Percentiles rank a stretch among this genome's conserved stretches.
phyloP scores from a whole-genome alignment of 2,329 filamentous ascomycete species.

The Penicillium concentricum region DNA sequence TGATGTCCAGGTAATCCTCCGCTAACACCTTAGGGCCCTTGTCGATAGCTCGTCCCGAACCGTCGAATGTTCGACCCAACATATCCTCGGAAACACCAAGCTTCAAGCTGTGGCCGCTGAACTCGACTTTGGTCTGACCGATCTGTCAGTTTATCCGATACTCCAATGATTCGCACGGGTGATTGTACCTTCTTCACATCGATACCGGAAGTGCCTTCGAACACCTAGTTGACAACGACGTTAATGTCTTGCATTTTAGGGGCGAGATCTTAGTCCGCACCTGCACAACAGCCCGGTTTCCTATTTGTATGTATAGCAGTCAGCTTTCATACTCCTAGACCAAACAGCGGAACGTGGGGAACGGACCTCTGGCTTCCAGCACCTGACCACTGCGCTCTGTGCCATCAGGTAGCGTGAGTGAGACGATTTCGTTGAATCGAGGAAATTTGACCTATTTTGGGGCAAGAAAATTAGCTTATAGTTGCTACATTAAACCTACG shows the following conservation, averaged over 20 bases:
- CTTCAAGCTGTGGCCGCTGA: constrained; percentile 95
- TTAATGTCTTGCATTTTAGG: constrained; percentile 20
- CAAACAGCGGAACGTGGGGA: neutral
- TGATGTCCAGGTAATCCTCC: constrained; percentile 98
- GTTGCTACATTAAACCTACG: neutral
- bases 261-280: constrained; percentile 50
- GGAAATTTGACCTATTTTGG: constrained; percentile 85
- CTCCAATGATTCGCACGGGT: constrained; percentile 1
- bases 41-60: constrained; percentile 95
- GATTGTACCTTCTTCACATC: constrained; percentile 88
- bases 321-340: constrained; percentile 13
- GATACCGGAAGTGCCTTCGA: constrained; percentile 94
- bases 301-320: constrained; percentile 47
- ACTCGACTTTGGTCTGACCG: constrained; percentile 86
- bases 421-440: constrained; percentile 96
- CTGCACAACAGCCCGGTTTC: constrained; percentile 92
- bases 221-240: constrained; percentile 62
- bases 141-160: constrained; percentile 16
- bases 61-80: constrained; percentile 98
- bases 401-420: constrained; percentile 91
- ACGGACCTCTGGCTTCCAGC: constrained; percentile 88
- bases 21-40: constrained; percentile 98
- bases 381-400: constrained; percentile 92
- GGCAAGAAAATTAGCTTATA: constrained; percentile 15
- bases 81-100: constrained; percentile 99